These are phyloP conservation scores for Vinca major DNA, from an alignment of 305 asterid species.

Conservation along the genomic window DNA sequence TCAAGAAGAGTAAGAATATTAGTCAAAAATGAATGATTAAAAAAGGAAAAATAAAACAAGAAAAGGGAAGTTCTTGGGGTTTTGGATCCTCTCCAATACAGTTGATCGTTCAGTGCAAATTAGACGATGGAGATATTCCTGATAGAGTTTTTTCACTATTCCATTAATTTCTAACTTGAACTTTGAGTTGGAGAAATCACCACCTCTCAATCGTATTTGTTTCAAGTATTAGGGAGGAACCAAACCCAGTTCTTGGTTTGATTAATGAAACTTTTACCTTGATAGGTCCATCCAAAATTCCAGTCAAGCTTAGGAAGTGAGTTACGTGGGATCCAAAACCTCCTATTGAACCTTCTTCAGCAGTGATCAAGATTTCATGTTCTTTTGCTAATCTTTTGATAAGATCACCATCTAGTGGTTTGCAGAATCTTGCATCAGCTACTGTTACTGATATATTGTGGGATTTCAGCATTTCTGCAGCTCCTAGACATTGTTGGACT, in stretches of 20 bases:
- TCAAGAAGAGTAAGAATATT: neutral
- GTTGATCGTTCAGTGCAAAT: too few species aligned
- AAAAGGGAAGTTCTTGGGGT: too few species aligned
- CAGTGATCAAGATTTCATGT: constrained; percentile 62
- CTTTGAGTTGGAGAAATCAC: too few species aligned
- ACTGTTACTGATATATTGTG: constrained; percentile 35
- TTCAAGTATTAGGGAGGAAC: too few species aligned
- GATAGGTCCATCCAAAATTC: constrained; percentile 56
- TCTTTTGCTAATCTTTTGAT: constrained; percentile 52
- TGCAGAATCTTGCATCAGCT: constrained; percentile 64
- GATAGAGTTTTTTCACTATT: too few species aligned
- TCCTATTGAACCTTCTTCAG: constrained; percentile 71
- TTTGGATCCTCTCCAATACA: too few species aligned
- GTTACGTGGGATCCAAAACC: constrained; percentile 74
- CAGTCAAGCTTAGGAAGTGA: constrained; percentile 55
- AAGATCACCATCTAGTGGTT: constrained; percentile 57
- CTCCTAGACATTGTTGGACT: constrained; percentile 52
- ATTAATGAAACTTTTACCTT: constrained; percentile 35
- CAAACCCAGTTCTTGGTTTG: neutral
- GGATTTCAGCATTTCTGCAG: constrained; percentile 40
- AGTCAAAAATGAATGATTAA: neutral
- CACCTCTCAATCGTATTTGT: too few species aligned
- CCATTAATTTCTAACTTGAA: too few species aligned
- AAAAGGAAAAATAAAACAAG: neutral
- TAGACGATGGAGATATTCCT: too few species aligned